Evolutionary conservation across 1,284 basidiomycete genomes (phyloP).

Genomic region (Ganoderma lingzhi): DNA sequence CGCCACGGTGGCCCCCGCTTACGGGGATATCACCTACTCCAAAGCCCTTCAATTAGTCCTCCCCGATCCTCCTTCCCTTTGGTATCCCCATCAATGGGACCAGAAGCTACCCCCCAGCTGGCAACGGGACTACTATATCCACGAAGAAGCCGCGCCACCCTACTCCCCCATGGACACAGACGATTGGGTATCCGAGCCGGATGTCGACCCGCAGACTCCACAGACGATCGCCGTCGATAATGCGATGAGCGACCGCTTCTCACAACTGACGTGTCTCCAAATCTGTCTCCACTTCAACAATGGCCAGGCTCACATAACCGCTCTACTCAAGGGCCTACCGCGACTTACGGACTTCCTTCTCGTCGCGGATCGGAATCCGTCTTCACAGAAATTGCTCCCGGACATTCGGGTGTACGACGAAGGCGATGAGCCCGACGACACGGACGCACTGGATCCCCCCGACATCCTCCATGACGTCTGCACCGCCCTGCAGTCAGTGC

Average conservation of each 20-base stretch:
- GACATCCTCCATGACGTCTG: slow-evolving; percentile 2
- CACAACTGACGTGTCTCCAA: neutral
- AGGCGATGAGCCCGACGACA: slow-evolving; percentile 2
- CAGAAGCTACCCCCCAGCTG: slow-evolving; percentile 3
- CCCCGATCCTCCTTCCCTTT: neutral
- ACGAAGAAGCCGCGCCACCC: neutral
- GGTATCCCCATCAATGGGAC: neutral
- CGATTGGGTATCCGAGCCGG: neutral
- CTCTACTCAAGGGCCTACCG: neutral
- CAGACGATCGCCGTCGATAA: neutral
- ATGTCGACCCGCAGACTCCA: neutral
- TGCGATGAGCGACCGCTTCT: neutral
- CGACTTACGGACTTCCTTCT: neutral
- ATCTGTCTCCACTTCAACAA: neutral
- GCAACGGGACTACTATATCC: neutral
- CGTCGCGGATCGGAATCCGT: neutral
- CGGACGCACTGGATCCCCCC: slow-evolving; percentile 1
- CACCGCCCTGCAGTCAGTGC: slow-evolving; percentile 5
- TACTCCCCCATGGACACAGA: slow-evolving; percentile 1
- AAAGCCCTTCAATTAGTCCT: neutral
- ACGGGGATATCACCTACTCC: neutral
- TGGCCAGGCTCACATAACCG: neutral
- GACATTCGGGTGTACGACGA: neutral
- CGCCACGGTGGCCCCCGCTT: neutral
- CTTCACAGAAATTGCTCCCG: neutral